Base-by-base conservation (phyloP, 2,329 filamentous ascomycete species). In the Falciphora oryzae region DNA sequence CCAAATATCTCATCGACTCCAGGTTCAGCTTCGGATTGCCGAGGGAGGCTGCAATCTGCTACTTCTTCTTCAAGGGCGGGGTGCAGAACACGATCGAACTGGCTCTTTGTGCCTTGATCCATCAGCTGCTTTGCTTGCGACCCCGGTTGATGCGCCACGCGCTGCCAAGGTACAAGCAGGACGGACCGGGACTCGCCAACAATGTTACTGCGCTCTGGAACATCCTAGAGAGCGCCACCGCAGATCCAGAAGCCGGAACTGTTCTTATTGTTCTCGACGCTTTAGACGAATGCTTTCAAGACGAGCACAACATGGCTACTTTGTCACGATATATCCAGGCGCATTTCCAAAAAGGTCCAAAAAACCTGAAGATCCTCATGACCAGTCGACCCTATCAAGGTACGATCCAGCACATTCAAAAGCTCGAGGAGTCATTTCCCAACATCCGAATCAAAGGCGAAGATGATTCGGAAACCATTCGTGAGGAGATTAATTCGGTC, bases 41-140 rank as follows among this genome's bases (percentile, higher is more conserved):
- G 32, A 22, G 25, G 6, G 59, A 65, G 3, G 59, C 67, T 64
- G 72, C 70, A 0, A 70, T 77, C 3, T 78, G 76, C 67, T 80
- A 80, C 69, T 80, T 78, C 65, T 80, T 80, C 65, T 80, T 80
- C 68, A 78, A 78, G 65, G 74, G 77, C 44, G 66, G 74, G 64
- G 71, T 74, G 56, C 77, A 79, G 59, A 73, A 77, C 44, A 77
- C 68, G 1, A 64, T 72, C 29, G 53, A 65, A 0, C 73, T 75
- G 66, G 76, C 75, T 0, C 69, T 79, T n/a, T 79, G 76, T 61
- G 76, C 77, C 1, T 6, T 80, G 11, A 69, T 80, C 4, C 77
- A 79, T 61, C 76, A 80, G 62, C 68, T 80, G 0, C 76, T 79
- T 63, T 67, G 64, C 2, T 66, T 73, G 5, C 71, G 71, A 7